A percentile compares a stretch with the other conserved stretches of the same genome.
phyloP scores from a whole-genome alignment of 2,329 filamentous ascomycete species.

The Didymella arachidicola region DNA sequence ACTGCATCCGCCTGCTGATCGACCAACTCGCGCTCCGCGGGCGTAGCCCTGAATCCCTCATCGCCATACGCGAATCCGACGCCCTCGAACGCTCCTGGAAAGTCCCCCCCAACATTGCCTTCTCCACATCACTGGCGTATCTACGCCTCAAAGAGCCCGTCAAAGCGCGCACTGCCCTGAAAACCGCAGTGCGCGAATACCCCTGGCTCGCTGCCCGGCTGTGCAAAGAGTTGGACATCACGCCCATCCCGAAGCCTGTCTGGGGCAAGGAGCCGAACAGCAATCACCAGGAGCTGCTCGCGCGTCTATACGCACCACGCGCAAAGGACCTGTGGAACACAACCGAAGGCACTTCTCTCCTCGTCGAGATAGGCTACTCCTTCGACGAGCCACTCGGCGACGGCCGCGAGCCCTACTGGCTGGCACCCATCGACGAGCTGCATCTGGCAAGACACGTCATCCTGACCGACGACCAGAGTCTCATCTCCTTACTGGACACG shows the following conservation, averaged over 20 bases:
- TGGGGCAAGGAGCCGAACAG: constrained; percentile 78
- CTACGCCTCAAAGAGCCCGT: constrained; percentile 72
- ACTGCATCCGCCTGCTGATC: constrained; percentile 79
- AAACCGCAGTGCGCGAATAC: constrained; percentile 72
- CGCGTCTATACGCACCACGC: constrained; percentile 76
- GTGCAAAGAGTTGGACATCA: constrained; percentile 80
- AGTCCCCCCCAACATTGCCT: constrained; percentile 73
- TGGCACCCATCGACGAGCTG: constrained; percentile 37
- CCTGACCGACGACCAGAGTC: constrained; percentile 74
- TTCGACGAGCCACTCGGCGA: constrained; percentile 38
- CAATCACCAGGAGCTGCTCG: constrained; percentile 73
- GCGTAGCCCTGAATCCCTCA: constrained; percentile 76
- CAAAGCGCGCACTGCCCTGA: constrained; percentile 71
- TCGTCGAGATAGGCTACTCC: constrained; percentile 72
- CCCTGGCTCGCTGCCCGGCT: constrained; percentile 87
- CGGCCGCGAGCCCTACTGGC: constrained; percentile 44
- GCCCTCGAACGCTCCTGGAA: constrained; percentile 59
- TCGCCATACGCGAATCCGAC: constrained; percentile 69
- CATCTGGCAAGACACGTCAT: constrained; percentile 78
- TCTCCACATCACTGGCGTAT: constrained; percentile 79
- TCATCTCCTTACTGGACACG: constrained; percentile 74
- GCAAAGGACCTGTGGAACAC: constrained; percentile 89
- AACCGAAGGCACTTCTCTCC: constrained; percentile 70
- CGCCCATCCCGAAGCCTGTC: constrained; percentile 75
- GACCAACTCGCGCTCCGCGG: constrained; percentile 87